Evolutionary conservation across 352 stramenopile genomes (phyloP), one percentile per base, ranked within the genome.

Genomic region (Elongisporangium prolatum): DNA sequence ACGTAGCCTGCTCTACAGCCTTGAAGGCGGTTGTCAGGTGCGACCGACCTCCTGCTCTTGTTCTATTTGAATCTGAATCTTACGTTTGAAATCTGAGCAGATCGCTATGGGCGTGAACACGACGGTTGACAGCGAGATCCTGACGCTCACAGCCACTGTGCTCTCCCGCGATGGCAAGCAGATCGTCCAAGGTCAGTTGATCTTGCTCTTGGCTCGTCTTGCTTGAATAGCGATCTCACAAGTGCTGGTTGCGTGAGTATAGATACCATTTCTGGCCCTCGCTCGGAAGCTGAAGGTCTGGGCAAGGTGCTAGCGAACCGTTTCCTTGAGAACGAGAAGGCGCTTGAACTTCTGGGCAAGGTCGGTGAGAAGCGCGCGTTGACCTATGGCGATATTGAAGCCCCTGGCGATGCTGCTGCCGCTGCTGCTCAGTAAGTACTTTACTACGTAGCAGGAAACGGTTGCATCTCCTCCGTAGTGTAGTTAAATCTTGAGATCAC

Each of bases 1-100:
- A 67, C 84, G 88, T 4, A 93, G 80, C 64, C 57, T 96, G 67
- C 62, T 96, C 24, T 89, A 86, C 53, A 68, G 82, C 52, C 68
- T 96, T 9, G 80, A 95, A 72, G 86, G 88, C 21, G 88, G 88
- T 55, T 96, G 88, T 59, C 88, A 96, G 74, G 78, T 93, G 50
- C 13, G 59, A 50, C n/a, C 57, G 11, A 11, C 59, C 0, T 59
- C 9, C 16, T 38, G 6, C 48, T 38, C n/a, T n/a, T n/a, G n/a
- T n/a, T n/a, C n/a, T n/a, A n/a, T n/a, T n/a, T n/a, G n/a, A n/a
- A n/a, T n/a, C n/a, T n/a, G n/a, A n/a, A n/a, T n/a, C n/a, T n/a
- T n/a, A n/a, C n/a, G n/a, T n/a, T n/a, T n/a, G n/a, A n/a, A n/a
- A n/a, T n/a, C n/a, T n/a, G n/a, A n/a, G n/a, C 50, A 88, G 81